Evolutionary conservation across 2,329 filamentous ascomycete genomes (phyloP), one percentile per base, ranked within the genome.

Genomic region (Verticillium longisporum): DNA sequence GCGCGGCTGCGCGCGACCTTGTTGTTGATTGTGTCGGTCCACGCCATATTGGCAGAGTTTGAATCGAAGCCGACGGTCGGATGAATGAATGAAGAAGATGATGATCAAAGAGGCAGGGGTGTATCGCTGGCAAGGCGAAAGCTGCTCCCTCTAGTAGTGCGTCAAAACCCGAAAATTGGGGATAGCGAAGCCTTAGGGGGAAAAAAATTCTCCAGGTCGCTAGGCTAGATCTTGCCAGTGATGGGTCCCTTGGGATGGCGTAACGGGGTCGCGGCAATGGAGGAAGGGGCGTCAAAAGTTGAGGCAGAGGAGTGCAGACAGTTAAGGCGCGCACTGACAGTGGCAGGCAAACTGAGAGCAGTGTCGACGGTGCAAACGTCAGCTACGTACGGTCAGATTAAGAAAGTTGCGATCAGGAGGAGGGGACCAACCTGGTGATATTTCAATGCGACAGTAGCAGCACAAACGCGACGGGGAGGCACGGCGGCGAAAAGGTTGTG

Each of bases 1-100:
- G 92, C 81, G 37, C 80, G 73, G 70, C 87, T 88, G 64, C 76
- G 77, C 63, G 89, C 90, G 66, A 92, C 82, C 63, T 77, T 80
- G 64, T 70, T 68, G 71, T 88, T 87, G 71, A 78, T 68, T 4
- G 69, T 77, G 14, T 84, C 73, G 59, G 79, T 69, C 80, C 79
- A 83, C 67, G 72, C 74, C 80, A 83, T 83, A n/a, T 50, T 50
- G 7, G 41, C 41, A 11, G n/a, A 21, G 9, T 21, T 9, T n/a
- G 41, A 21, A 50, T 50, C 41, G 41, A 50, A 50, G 11, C 21
- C 9, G n/a, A 50, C n/a, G 41, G n/a, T 26, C 9, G 18, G 33
- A 31, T 33, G 31, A 31, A 11, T 34, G 54, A 33, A 53, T 14
- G 11, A n/a, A 33, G 18, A 32, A 33, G 26, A 31, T 9, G 32